A percentile compares a stretch with the other conserved stretches of the same genome.
Evolutionary conservation across 1,139 yeast genomes (phyloP).

Genomic region (Meyerozyma carpophila): DNA sequence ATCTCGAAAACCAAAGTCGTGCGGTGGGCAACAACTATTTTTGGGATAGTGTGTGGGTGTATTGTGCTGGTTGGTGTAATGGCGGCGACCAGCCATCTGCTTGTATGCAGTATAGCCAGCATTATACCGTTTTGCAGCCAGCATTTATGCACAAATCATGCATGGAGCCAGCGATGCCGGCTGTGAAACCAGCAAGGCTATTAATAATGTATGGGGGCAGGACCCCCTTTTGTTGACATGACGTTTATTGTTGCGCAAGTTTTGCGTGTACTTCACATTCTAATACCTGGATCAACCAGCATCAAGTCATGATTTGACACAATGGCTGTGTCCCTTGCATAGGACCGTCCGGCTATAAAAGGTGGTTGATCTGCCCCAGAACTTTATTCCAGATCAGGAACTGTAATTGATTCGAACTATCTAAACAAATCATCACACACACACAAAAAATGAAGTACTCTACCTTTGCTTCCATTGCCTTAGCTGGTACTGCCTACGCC

Average conservation of each 20-base stretch:
- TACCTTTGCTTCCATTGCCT: constrained; percentile 21
- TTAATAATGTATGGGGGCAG: not conserved
- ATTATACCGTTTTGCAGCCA: not conserved
- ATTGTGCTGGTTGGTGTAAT: too few species aligned
- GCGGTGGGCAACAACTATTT: too few species aligned
- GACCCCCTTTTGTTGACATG: not conserved
- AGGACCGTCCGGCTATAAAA: not conserved
- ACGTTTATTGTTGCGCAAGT: not conserved
- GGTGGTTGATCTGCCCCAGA: not conserved
- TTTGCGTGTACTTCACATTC: not conserved
- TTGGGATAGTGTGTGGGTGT: not conserved
- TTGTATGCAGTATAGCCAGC: not conserved
- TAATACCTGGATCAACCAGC: not conserved
- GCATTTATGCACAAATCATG: not conserved
- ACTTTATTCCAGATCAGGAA: constrained; percentile 1
- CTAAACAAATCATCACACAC: not conserved
- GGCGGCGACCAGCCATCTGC: not conserved
- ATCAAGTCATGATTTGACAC: not conserved
- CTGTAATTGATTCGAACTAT: not conserved
- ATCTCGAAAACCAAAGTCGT: not conserved
- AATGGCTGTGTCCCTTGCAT: not conserved
- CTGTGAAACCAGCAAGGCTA: not conserved
- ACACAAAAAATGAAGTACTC: constrained; percentile 23
- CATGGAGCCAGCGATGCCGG: not conserved
- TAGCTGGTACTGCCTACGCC: constrained; percentile 50